phyloP scores from a whole-genome alignment of 2,329 filamentous ascomycete genomes.

The Westerdykella aurantiaca region DNA sequence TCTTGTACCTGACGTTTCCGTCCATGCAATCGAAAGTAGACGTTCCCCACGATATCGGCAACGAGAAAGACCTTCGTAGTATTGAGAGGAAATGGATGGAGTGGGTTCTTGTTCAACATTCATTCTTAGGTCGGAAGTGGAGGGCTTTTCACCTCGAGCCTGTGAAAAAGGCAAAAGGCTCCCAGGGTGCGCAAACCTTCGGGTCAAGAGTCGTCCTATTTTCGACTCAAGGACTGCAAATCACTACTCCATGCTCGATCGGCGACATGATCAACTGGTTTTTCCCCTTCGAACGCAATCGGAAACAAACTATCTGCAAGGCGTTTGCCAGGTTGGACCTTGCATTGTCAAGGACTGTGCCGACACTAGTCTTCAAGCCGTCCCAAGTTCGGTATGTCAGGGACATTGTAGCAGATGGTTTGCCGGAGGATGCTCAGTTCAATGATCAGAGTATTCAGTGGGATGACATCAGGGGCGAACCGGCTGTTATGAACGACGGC shows the following conservation, averaged over 20 bases:
- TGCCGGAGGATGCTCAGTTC: constrained; percentile 31
- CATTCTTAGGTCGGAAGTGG: constrained; percentile 41
- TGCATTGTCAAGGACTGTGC: constrained; percentile 37
- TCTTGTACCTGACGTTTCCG: constrained; percentile 39
- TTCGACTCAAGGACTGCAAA: constrained; percentile 27
- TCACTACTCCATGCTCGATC: constrained; percentile 13
- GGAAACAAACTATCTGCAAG: constrained; percentile 37
- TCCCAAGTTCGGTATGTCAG: constrained; percentile 30
- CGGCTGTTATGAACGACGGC: constrained; percentile 46
- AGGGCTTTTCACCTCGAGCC: constrained; percentile 35
- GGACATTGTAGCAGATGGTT: constrained; percentile 29
- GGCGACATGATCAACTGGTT: constrained; percentile 38
- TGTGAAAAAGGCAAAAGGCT: constrained; percentile 31
- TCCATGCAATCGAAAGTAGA: constrained; percentile 12
- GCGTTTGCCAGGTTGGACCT: constrained; percentile 41
- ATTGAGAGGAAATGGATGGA: constrained; percentile 22
- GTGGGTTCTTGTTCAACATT: constrained; percentile 34
- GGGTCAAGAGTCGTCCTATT: constrained; percentile 32
- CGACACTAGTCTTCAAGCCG: constrained; percentile 33
- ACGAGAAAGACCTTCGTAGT: constrained; percentile 7
- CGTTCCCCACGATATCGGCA: constrained; percentile 4
- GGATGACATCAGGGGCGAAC: constrained; percentile 6
- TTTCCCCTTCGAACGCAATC: constrained; percentile 34
- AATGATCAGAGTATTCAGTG: constrained; percentile 31
- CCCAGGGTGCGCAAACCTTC: constrained; percentile 5